Percentiles rank a stretch among this genome's conserved stretches.
phyloP scores from a whole-genome alignment of 192 early-diverging fungal genomes.

The Podila clonocystis region DNA sequence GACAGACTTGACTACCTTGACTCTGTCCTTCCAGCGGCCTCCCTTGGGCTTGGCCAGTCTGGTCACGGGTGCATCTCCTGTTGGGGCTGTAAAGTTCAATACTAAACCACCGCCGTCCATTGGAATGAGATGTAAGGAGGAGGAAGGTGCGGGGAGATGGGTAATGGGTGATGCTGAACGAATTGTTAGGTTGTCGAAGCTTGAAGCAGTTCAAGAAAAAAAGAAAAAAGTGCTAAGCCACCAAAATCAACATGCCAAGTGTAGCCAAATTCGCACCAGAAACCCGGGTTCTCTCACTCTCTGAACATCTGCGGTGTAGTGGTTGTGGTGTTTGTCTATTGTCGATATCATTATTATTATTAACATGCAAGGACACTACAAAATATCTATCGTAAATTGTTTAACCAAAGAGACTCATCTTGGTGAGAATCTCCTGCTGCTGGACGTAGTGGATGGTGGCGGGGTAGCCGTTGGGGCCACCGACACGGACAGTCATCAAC shows the following conservation, averaged over 20 bases:
- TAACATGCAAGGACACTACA: neutral
- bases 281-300: too few species aligned
- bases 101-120: conserved; percentile 51
- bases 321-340: neutral
- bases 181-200: conserved; percentile 11
- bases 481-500: conserved; percentile 35
- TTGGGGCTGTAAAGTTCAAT: conserved; percentile 34
- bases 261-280: too few species aligned
- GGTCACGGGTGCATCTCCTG: conserved; percentile 14
- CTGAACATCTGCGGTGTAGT: neutral
- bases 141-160: neutral
- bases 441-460: conserved; percentile 40
- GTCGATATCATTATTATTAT: too few species aligned
- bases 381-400: neutral
- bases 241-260: too few species aligned
- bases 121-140: neutral
- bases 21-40: conserved; percentile 54
- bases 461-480: conserved; percentile 35
- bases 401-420: conserved; percentile 29
- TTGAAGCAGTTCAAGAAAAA: neutral
- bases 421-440: conserved; percentile 36
- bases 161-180: neutral
- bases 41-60: conserved; percentile 42
- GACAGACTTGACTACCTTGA: conserved; percentile 43
- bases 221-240: conserved; percentile 16